phyloP scores from a whole-genome alignment of 1,284 basidiomycete genomes.

The Sanghuangporus weigelae region DNA sequence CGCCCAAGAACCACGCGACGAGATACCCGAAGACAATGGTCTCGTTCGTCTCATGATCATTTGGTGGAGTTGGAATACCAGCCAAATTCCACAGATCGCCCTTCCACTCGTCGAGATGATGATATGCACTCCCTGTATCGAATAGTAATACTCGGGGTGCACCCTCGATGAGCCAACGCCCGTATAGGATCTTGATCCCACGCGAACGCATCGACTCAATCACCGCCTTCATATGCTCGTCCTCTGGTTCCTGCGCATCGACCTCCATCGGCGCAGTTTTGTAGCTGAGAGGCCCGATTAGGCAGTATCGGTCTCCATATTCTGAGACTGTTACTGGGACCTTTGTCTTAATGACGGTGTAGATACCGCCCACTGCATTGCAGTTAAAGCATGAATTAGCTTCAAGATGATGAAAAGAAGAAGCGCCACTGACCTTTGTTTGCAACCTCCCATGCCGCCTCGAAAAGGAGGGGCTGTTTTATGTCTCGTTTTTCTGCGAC shows the following conservation, averaged over 20 bases:
- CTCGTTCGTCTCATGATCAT: conserved; percentile 97
- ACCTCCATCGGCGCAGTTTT: conserved; percentile 99
- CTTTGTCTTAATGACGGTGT: conserved; percentile 99
- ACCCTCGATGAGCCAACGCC: conserved; percentile 97
- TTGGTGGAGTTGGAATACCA: conserved; percentile 92
- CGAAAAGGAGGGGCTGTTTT: conserved; percentile 76
- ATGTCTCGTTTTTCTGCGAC: conserved; percentile 58
- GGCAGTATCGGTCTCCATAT: conserved; percentile 86
- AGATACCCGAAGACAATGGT: conserved; percentile 99
- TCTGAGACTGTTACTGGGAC: conserved; percentile 95
- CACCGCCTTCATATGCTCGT: conserved; percentile 58
- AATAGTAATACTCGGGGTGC: conserved; percentile 92
- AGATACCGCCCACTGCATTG: conserved; percentile 84
- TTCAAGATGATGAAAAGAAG: conserved; percentile 12
- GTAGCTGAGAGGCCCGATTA: conserved; percentile 94
- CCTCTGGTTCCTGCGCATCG: conserved; percentile 83
- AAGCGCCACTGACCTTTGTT: conserved; percentile 57
- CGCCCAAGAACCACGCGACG: conserved; percentile 98
- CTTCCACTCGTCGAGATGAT: conserved; percentile 96
- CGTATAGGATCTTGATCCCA: conserved; percentile 93
- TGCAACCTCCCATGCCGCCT: conserved; percentile 91
- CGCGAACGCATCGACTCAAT: conserved; percentile 78
- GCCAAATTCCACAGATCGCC: conserved; percentile 96
- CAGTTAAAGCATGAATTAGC: background rate
- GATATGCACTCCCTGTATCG: conserved; percentile 87